phyloP scores from a whole-genome alignment of 495 filamentous ascomycete genomes.

The Aspergillus mulundensis region DNA sequence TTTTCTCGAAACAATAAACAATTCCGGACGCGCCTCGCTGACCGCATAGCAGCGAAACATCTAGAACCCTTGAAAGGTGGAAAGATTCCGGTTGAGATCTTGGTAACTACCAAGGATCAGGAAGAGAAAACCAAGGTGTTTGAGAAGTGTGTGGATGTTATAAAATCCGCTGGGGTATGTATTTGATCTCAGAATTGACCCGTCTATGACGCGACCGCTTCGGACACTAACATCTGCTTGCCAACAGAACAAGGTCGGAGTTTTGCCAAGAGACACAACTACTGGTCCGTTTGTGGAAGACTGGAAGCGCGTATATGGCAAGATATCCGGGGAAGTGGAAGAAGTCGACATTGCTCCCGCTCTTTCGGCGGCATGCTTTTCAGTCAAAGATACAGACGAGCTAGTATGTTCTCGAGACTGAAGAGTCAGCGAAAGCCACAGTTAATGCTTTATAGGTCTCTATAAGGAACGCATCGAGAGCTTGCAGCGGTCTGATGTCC shows the following conservation, averaged over 20 bases:
- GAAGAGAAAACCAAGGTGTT: slow-evolving; percentile 86
- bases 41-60: slow-evolving; percentile 66
- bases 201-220: too few relatives aligned
- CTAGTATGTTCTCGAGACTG: slow-evolving; percentile 48
- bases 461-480: slow-evolving; percentile 88
- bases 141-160: slow-evolving; percentile 71
- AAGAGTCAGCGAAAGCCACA: background rate
- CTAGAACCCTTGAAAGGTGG: slow-evolving; percentile 88
- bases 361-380: slow-evolving; percentile 75
- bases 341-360: slow-evolving; percentile 82
- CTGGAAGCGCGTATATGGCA: slow-evolving; percentile 78
- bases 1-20: background rate
- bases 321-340: slow-evolving; percentile 76
- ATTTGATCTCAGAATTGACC: too few relatives aligned
- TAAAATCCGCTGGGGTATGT: slow-evolving; percentile 82
- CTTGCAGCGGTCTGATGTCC: slow-evolving; percentile 85
- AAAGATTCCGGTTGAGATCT: slow-evolving; percentile 82
- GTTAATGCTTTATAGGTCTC: slow-evolving; percentile 53
- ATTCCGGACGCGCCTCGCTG: background rate
- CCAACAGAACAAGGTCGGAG: slow-evolving; percentile 77
- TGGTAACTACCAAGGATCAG: slow-evolving; percentile 84
- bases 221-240: background rate
- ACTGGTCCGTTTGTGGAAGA: slow-evolving; percentile 90
- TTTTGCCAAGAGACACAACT: slow-evolving; percentile 76
- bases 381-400: slow-evolving; percentile 96